A percentile compares a stretch with the other conserved stretches of the same genome.
phyloP scores from a whole-genome alignment of 768 basidiomycete genomes.

The Tephrocybe sp. region DNA sequence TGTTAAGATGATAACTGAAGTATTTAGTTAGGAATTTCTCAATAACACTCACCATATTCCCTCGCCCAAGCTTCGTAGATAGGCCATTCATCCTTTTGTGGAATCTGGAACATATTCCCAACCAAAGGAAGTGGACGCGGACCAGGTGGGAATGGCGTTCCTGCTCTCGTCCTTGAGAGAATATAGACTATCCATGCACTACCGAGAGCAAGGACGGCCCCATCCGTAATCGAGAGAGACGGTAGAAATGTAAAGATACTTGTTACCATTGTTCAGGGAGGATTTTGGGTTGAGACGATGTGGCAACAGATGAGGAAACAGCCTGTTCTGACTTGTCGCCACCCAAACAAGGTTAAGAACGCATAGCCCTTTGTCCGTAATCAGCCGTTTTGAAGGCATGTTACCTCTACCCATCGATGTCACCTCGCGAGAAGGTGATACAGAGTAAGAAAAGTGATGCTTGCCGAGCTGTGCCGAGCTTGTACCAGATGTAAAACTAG shows the following conservation, averaged over 20 bases:
- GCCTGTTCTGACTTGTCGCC: slow-evolving; percentile 90
- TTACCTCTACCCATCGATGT: too few species aligned
- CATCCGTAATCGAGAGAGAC: slow-evolving; percentile 6
- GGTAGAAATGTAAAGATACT: background rate
- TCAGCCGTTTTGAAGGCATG: too few species aligned
- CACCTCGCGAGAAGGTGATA: too few species aligned
- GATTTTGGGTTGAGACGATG: background rate
- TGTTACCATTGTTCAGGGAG: background rate
- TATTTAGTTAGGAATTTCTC: background rate
- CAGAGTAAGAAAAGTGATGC: too few species aligned
- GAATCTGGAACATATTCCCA: slow-evolving; percentile 24
- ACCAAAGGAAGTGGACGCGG: slow-evolving; percentile 20
- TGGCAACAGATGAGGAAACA: slow-evolving; percentile 66
- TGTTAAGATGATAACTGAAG: background rate
- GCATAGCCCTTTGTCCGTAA: too few species aligned
- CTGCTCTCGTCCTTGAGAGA: slow-evolving; percentile 7
- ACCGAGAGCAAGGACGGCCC: slow-evolving; percentile 2
- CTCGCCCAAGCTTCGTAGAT: slow-evolving; percentile 20
- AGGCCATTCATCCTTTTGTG: slow-evolving; percentile 22
- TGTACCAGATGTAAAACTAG: too few species aligned
- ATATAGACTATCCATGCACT: slow-evolving; percentile 9
- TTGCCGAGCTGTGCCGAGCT: too few species aligned
- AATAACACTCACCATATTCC: slow-evolving; percentile 17
- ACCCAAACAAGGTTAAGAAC: too few species aligned
- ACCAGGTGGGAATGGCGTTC: slow-evolving; percentile 17